Evolutionary conservation across 2,329 filamentous ascomycete species (phyloP).

Genomic region (Claviceps pazoutovae): DNA sequence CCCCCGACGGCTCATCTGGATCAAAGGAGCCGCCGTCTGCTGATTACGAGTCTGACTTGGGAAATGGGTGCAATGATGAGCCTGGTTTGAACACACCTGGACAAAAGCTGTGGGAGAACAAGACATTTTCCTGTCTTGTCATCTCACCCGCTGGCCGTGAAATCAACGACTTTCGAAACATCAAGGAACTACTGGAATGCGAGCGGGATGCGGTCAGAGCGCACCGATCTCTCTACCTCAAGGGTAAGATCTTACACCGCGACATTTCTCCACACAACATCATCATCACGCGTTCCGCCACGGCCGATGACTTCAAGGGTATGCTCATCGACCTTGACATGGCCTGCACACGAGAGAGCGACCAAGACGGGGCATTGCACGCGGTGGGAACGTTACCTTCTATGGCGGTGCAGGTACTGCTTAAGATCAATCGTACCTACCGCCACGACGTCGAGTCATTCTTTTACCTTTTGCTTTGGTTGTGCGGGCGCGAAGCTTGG

Average conservation of each 20-base stretch:
- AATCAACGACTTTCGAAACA: constrained; percentile 2
- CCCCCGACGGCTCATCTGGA: constrained; percentile 4
- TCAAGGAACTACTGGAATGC: neutral
- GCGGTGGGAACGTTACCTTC: constrained; percentile 18
- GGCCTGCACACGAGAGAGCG: constrained; percentile 8
- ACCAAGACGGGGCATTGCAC: constrained; percentile 13
- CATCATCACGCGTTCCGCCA: constrained; percentile 1
- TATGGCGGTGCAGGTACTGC: constrained; percentile 21
- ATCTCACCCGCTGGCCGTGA: constrained; percentile 5
- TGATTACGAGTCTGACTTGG: constrained; percentile 6
- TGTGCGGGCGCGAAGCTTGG: constrained; percentile 8
- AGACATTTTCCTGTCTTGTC: constrained; percentile 4
- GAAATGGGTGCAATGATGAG: neutral
- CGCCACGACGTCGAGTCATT: constrained; percentile 7
- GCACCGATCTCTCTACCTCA: constrained; percentile 4
- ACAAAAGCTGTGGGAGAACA: constrained; percentile 7
- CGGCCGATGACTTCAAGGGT: constrained; percentile 13
- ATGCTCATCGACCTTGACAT: constrained; percentile 12
- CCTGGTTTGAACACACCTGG: constrained; percentile 5
- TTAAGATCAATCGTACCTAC: constrained; percentile 14
- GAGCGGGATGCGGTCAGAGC: constrained; percentile 4
- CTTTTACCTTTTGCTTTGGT: constrained; percentile 9
- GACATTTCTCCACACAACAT: constrained; percentile 4
- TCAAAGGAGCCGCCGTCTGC: constrained; percentile 6
- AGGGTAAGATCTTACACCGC: constrained; percentile 2